Base-by-base conservation (phyloP, 83 land plant species). In the Picea engelmannii region DNA sequence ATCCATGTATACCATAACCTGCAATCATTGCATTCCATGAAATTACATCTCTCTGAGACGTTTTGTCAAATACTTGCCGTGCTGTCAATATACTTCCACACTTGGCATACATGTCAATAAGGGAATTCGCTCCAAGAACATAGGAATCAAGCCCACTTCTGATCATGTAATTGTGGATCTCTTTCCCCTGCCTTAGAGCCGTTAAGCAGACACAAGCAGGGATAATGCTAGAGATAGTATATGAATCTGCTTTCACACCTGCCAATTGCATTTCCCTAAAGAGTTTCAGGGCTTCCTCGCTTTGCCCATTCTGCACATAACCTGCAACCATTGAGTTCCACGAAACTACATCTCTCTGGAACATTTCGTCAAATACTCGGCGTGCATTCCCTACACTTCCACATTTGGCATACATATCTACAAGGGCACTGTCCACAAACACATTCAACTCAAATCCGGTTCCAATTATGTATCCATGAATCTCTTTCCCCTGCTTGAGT, bases 341-440 rank as follows among this genome's bases (percentile, higher is more conserved):
- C 13, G 91, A 87, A 78, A 89, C 91, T 23, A 84, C 80, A 74
- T 58, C 85, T 78, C 75, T 87, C 4, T 77, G 35, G 13, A 60
- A 68, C 89, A 89, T 87, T 63, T 73, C 83, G 31, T 82, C 82
- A 80, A 89, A 89, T 62, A 89, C 82, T 65, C 47, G 71, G 11
- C 78, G 15, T 2, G 86, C 90, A 84, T 62, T n/a, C 40, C 74
- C 71, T 71, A 88, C 49, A 65, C 83, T 84, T 1, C 83, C 82
- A 65, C 90, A 90, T 82, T 90, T 90, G 13, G 90, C 64, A 66
- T 90, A 90, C 90, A 88, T 90, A 66, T 87, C 89, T 66, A 89
- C 15, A 20, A 87, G 78, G 63, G 85, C 52, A 78, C 87, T 89
- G 21, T 61, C 25, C 64, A 87, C 78, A 16, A n/a, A 62, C 35